These are phyloP conservation scores for Colletotrichum abscissum DNA, from an alignment of 2,329 filamentous ascomycete genomes.

Conservation along the genomic window DNA sequence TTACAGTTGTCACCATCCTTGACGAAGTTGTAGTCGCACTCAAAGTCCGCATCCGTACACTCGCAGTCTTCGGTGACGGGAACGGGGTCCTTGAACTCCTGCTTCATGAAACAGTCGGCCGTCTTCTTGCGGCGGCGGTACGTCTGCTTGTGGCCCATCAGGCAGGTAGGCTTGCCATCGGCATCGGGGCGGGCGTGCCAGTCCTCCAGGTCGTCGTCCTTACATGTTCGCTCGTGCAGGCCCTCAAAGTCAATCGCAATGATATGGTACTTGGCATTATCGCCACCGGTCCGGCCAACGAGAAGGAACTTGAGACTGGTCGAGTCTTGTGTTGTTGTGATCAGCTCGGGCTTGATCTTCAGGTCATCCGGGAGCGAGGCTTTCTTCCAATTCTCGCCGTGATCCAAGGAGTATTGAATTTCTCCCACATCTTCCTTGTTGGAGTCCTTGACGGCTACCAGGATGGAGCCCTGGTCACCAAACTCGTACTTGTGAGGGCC, in stretches of 20 bases:
- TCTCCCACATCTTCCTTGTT: slow-evolving; percentile 68
- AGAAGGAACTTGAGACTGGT: slow-evolving; percentile 92
- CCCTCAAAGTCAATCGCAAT: slow-evolving; percentile 86
- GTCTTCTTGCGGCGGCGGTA: slow-evolving; percentile 88
- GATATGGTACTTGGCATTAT: slow-evolving; percentile 67
- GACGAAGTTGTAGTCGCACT: slow-evolving; percentile 95
- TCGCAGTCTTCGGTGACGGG: slow-evolving; percentile 80
- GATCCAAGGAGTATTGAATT: slow-evolving; percentile 84
- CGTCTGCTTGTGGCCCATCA: slow-evolving; percentile 96
- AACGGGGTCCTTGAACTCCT: slow-evolving; percentile 83
- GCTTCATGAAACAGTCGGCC: slow-evolving; percentile 88
- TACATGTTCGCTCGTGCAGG: slow-evolving; percentile 84
- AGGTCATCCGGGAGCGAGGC: slow-evolving; percentile 74
- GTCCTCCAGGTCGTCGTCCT: slow-evolving; percentile 81
- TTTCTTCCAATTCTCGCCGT: slow-evolving; percentile 85
- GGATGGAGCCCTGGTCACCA: slow-evolving; percentile 89
- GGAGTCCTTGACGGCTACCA: slow-evolving; percentile 85
- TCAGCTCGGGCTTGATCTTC: slow-evolving; percentile 75
- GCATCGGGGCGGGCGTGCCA: slow-evolving; percentile 89
- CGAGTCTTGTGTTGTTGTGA: slow-evolving; percentile 93
- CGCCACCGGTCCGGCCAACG: slow-evolving; percentile 68
- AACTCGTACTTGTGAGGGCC: slow-evolving; percentile 97
- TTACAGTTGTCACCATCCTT: slow-evolving; percentile 71
- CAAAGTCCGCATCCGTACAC: slow-evolving; percentile 87
- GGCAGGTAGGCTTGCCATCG: slow-evolving; percentile 83